phyloP scores from a whole-genome alignment of 2,329 filamentous ascomycete species.

The Graphiopsis chlorocephala region DNA sequence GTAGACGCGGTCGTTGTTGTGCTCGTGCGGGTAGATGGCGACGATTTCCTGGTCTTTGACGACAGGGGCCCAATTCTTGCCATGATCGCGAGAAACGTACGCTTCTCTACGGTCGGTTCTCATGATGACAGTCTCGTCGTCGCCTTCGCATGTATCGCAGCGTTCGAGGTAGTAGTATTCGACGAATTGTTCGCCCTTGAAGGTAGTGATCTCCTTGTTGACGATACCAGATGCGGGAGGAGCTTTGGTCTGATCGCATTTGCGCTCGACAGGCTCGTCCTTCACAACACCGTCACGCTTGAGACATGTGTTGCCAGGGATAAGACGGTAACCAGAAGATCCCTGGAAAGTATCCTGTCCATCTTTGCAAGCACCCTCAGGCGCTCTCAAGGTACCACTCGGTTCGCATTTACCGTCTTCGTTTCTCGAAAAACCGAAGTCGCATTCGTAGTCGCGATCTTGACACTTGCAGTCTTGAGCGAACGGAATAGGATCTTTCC shows the following conservation, averaged over 20 bases:
- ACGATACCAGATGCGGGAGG: slow-evolving; percentile 66
- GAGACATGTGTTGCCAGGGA: slow-evolving; percentile 62
- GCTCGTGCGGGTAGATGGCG: slow-evolving; percentile 71
- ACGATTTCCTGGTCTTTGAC: slow-evolving; percentile 68
- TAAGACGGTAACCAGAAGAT: slow-evolving; percentile 86
- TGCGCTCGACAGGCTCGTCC: slow-evolving; percentile 60
- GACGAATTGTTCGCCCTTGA: slow-evolving; percentile 57
- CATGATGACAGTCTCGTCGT: slow-evolving; percentile 72
- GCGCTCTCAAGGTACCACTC: slow-evolving; percentile 60
- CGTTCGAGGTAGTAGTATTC: slow-evolving; percentile 77
- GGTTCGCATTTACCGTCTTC: slow-evolving; percentile 68
- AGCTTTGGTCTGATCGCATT: slow-evolving; percentile 63
- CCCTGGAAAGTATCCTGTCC: slow-evolving; percentile 74
- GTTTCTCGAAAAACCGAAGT: slow-evolving; percentile 71
- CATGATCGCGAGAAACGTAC: slow-evolving; percentile 78
- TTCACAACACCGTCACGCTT: slow-evolving; percentile 39
- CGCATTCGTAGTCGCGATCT: slow-evolving; percentile 87
- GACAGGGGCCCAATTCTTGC: slow-evolving; percentile 75
- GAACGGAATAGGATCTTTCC: slow-evolving; percentile 70
- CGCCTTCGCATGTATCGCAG: slow-evolving; percentile 51
- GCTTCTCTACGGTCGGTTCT: slow-evolving; percentile 59
- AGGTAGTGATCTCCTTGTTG: slow-evolving; percentile 56
- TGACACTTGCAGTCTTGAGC: slow-evolving; percentile 78
- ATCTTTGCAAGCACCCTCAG: slow-evolving; percentile 71
- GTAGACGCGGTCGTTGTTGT: slow-evolving; percentile 82